Evolutionary conservation across 345 rosid species (phyloP), one percentile per base, ranked within the genome.

Genomic region (Populus davidiana): DNA sequence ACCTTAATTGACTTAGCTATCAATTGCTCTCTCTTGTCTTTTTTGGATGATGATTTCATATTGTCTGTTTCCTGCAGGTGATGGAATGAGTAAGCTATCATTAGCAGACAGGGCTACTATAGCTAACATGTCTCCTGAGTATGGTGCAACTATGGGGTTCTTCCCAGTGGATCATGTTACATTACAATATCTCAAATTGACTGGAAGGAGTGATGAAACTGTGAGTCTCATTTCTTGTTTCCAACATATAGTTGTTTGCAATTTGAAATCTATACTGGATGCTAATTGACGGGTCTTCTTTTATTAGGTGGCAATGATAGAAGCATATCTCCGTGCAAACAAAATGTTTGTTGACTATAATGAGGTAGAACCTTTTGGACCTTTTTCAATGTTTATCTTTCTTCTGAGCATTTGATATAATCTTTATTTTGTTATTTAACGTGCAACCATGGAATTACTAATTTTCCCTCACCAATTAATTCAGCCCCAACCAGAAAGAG

Each of bases 251-350:
- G 20, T 16, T 20, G 5, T 21, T 18, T 69, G 8, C n/a, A 27
- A 27, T 69, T 75, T 6, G 52, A 70, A 29, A 31, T 44, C 56
- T 11, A 44, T n/a, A 70, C 23, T 43, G 54, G 56, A 43, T 29
- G 27, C 8, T n/a, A 31, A 4, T 12, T 16, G 17, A 33, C 8
- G 9, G n/a, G 8, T 63, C 67, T 3, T 33, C 21, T 67, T 67
- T 16, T 14, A 7, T 74, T 85, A 94, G 98, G 98, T 92, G 77
- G 86, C 89, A 74, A 93, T 88, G 97, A 86, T 96, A 54, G 99
- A 96, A 85, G 88, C 97, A 49, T 96, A 93, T 77, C 87, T 96
- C 44, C 96, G 99, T 35, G 99, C 98, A 86, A 96, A 96, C 85
- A 91, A 91, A 18, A 90, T 96, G 98, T 96, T 96, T 84, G 90